Conservation (phyloP, 2,329 filamentous ascomycete species). For the Thyridium curvatum region DNA sequence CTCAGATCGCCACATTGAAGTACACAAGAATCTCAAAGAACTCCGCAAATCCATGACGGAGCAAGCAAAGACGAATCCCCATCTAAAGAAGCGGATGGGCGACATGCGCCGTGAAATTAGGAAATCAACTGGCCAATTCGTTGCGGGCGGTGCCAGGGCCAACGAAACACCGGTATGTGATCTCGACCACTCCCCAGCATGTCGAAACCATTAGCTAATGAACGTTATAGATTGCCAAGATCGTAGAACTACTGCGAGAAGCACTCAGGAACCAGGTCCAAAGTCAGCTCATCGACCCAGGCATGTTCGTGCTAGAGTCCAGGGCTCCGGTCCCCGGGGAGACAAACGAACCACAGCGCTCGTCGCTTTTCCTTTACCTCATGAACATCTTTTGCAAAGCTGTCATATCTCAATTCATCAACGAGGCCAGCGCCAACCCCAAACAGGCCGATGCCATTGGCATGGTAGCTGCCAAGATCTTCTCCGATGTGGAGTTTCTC, state of each 20-base stretch:
- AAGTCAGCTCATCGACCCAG: conserved; percentile 42
- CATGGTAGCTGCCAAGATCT: conserved; percentile 61
- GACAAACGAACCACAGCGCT: conserved; percentile 39
- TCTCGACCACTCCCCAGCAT: conserved; percentile 4
- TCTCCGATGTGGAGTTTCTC: conserved; percentile 56
- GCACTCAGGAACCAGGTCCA: conserved; percentile 41
- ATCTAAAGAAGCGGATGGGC: conserved; percentile 60
- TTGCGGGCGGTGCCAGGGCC: conserved; percentile 37
- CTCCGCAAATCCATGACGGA: conserved; percentile 39
- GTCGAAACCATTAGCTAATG: conserved; percentile 3
- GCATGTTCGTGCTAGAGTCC: conserved; percentile 38
- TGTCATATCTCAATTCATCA: conserved; percentile 58
- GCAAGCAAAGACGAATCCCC: conserved; percentile 47
- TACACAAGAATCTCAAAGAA: conserved; percentile 64
- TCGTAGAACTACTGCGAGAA: conserved; percentile 44
- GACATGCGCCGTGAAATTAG: conserved; percentile 66
- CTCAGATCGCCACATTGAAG: conserved; percentile 39
- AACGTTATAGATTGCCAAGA: conserved; percentile 39
- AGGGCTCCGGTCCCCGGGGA: conserved; percentile 32
- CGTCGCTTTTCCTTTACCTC: conserved; percentile 62
- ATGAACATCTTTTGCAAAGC: conserved; percentile 66
- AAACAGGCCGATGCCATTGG: conserved; percentile 67
- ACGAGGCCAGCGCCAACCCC: conserved; percentile 52
- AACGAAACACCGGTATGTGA: conserved; percentile 42
- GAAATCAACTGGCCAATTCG: conserved; percentile 68